Evolutionary conservation across 768 basidiomycete species (phyloP).

Genomic region (Russula sp.): DNA sequence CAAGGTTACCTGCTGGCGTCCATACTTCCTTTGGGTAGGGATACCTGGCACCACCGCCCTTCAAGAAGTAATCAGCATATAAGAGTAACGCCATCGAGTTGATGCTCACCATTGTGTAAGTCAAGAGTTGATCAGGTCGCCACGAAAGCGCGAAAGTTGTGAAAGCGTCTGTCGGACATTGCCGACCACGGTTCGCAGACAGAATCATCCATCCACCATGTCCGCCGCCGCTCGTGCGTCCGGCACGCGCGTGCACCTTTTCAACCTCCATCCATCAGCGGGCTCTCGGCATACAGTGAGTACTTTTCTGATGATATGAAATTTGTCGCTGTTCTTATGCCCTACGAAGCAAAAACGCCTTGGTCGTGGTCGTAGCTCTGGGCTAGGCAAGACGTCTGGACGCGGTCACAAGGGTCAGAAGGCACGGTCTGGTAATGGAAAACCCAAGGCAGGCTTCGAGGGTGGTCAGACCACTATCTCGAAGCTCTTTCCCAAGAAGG

Average conservation of each 20-base stretch:
- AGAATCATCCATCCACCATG: slow-evolving; percentile 34
- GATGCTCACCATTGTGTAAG: slow-evolving; percentile 24
- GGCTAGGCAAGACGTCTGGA: slow-evolving; percentile 88
- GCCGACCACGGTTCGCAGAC: slow-evolving; percentile 10
- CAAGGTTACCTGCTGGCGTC: slow-evolving; percentile 76
- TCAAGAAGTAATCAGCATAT: neutral
- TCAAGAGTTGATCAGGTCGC: slow-evolving; percentile 1
- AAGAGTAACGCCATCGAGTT: neutral
- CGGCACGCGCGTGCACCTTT: slow-evolving; percentile 56
- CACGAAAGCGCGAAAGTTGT: neutral
- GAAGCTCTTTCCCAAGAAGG: slow-evolving; percentile 87
- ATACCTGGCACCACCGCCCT: slow-evolving; percentile 86
- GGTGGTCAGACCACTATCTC: slow-evolving; percentile 96
- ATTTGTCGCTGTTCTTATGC: neutral
- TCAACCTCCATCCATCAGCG: slow-evolving; percentile 66
- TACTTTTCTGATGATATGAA: slow-evolving; percentile 16
- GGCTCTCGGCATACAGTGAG: slow-evolving; percentile 68
- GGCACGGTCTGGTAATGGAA: slow-evolving; percentile 83
- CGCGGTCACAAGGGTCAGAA: slow-evolving; percentile 96
- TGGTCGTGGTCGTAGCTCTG: slow-evolving; percentile 90
- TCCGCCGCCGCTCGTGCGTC: slow-evolving; percentile 38
- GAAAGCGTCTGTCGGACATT: slow-evolving; percentile 11
- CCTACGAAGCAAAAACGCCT: slow-evolving; percentile 80
- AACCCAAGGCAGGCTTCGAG: slow-evolving; percentile 81
- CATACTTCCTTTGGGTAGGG: slow-evolving; percentile 94